Conservation (phyloP, 78 protist genomes). For the Guillardia theta region DNA sequence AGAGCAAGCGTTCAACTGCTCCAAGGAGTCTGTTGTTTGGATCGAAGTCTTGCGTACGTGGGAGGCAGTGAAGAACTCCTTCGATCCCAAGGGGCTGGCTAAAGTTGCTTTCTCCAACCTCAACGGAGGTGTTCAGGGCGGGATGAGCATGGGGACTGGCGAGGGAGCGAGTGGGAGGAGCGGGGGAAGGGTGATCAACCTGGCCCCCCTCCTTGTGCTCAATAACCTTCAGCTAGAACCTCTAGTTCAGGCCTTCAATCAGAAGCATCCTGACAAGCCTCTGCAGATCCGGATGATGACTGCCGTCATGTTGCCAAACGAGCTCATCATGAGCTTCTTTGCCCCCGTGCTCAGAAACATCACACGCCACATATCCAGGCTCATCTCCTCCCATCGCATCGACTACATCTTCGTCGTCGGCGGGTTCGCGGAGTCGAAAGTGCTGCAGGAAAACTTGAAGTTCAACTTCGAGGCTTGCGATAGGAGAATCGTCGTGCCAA, state of each 20-base stretch:
- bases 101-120: no score
- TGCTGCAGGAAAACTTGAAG: neutral
- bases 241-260: no score
- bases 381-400: neutral
- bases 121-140: no score
- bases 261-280: no score
- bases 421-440: constrained; percentile 14
- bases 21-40: neutral
- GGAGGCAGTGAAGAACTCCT: neutral
- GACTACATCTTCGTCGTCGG: neutral
- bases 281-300: neutral
- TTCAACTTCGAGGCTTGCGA: neutral
- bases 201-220: neutral
- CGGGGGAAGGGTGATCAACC: neutral
- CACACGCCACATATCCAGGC: neutral
- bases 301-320: neutral
- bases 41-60: neutral
- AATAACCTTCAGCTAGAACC: no score
- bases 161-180: no score
- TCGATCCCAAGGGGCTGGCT: neutral
- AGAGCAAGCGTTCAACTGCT: neutral
- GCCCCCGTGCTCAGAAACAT: neutral
- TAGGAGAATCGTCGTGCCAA: neutral
- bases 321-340: neutral
- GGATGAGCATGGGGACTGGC: no score